These are phyloP conservation scores for Penicillium psychrosexuale DNA, from an alignment of 2,329 filamentous ascomycete species.

Conservation along the genomic window DNA sequence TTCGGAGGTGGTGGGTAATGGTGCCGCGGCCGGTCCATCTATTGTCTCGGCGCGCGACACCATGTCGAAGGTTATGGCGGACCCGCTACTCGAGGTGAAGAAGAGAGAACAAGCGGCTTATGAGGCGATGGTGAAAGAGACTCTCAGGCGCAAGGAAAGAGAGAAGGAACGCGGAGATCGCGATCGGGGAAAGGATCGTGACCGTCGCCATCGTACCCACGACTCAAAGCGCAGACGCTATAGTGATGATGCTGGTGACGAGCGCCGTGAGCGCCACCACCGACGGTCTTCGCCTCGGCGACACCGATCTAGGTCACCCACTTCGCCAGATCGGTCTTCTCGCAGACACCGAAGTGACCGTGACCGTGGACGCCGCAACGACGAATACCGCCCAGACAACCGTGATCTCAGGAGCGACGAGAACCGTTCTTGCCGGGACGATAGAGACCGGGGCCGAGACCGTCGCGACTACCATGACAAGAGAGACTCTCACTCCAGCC, in stretches of 20 bases:
- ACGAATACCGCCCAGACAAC: not conserved
- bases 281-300: slow-evolving; percentile 25
- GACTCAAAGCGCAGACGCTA: slow-evolving; percentile 25
- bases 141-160: slow-evolving; percentile 33
- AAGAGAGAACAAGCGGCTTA: slow-evolving; percentile 82
- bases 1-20: slow-evolving; percentile 32
- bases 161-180: slow-evolving; percentile 23
- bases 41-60: slow-evolving; percentile 76
- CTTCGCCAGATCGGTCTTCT: slow-evolving; percentile 23
- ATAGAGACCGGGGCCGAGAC: slow-evolving; percentile 14
- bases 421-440: slow-evolving; percentile 8
- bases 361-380: slow-evolving; percentile 20
- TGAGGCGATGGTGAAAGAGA: slow-evolving; percentile 52
- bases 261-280: slow-evolving; percentile 18
- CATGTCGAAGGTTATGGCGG: slow-evolving; percentile 80
- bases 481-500: slow-evolving; percentile 20
- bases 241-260: slow-evolving; percentile 25
- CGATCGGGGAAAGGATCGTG: slow-evolving; percentile 18
- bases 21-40: slow-evolving; percentile 38
- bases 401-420: slow-evolving; percentile 18
- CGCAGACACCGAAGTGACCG: slow-evolving; percentile 25
- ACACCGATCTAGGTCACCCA: slow-evolving; percentile 24
- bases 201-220: slow-evolving; percentile 21
- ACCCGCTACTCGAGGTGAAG: slow-evolving; percentile 91
- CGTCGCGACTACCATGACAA: slow-evolving; percentile 20